Conservation (phyloP, 805 yeast genomes). For the Isabelozyma gotoi region DNA sequence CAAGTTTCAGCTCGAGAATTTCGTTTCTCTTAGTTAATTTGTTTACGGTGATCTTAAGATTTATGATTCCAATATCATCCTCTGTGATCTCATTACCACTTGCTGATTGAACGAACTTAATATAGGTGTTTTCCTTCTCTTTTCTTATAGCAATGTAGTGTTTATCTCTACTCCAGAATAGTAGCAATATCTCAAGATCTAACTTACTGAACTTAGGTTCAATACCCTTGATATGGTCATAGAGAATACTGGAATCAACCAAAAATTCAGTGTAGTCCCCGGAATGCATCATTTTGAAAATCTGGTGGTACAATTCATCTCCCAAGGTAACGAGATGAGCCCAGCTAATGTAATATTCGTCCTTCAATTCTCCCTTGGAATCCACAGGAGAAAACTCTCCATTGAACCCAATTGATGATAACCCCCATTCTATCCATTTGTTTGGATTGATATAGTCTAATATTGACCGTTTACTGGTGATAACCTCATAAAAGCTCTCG, state of each 20-base stretch:
- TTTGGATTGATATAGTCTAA: background rate
- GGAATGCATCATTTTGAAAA: constrained; percentile 6
- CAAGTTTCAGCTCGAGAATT: constrained; percentile 17
- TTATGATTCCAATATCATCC: constrained; percentile 30
- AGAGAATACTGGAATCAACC: constrained; percentile 10
- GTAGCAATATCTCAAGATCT: constrained; percentile 27
- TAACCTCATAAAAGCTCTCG: constrained; percentile 1
- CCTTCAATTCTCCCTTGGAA: constrained; percentile 12
- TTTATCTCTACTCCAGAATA: constrained; percentile 26
- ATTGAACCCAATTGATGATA: constrained; percentile 10
- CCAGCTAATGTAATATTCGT: constrained; percentile 24
- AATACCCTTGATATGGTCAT: constrained; percentile 8
- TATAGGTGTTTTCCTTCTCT: constrained; percentile 12
- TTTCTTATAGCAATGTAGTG: constrained; percentile 5
- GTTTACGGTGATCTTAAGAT: constrained; percentile 20
- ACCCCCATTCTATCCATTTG: constrained; percentile 15
- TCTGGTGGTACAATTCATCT: constrained; percentile 1
- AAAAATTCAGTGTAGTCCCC: constrained; percentile 9
- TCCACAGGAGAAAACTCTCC: constrained; percentile 12
- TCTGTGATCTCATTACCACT: constrained; percentile 15
- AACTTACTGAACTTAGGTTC: constrained; percentile 11
- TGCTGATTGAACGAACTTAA: constrained; percentile 19
- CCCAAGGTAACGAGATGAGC: constrained; percentile 13
- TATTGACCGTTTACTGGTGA: constrained; percentile 7
- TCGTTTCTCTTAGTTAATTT: constrained; percentile 16